Evolutionary conservation across 352 stramenopile genomes (phyloP).

Genomic region (Thraustotheca clavata): DNA sequence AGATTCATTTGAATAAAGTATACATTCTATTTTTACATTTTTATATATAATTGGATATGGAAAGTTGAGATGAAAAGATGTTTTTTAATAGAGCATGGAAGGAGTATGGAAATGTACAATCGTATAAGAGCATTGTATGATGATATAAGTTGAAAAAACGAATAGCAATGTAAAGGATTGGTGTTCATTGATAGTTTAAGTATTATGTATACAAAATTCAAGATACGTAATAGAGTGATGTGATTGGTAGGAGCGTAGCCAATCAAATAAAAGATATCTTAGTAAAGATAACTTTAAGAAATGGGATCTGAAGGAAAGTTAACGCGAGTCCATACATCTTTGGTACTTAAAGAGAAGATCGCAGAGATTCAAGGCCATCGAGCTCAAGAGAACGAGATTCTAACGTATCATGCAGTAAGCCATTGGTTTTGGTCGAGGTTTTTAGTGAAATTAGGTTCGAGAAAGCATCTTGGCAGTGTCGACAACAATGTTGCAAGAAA

Average conservation of each 20-base stretch:
- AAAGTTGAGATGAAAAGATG: no score
- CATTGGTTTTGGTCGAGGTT: no score
- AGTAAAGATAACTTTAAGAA: neutral
- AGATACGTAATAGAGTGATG: no score
- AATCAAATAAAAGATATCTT: neutral
- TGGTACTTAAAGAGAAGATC: constrained; percentile 13
- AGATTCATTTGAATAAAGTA: no score
- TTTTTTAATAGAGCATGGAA: neutral
- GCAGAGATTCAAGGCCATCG: neutral
- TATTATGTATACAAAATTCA: neutral
- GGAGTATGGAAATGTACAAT: neutral
- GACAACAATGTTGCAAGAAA: constrained; percentile 44
- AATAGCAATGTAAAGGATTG: neutral
- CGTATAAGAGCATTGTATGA: neutral
- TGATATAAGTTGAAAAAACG: neutral
- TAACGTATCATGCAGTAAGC: constrained; percentile 19
- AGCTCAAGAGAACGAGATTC: neutral
- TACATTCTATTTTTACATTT: no score
- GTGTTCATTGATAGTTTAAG: neutral
- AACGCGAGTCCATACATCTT: constrained; percentile 6
- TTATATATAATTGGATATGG: no score
- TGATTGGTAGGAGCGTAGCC: neutral
- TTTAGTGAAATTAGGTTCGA: neutral
- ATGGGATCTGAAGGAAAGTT: neutral
- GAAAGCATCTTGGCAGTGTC: constrained; percentile 40